Conservation (phyloP, 2,329 filamentous ascomycete genomes). For the Venturia nashicola region DNA sequence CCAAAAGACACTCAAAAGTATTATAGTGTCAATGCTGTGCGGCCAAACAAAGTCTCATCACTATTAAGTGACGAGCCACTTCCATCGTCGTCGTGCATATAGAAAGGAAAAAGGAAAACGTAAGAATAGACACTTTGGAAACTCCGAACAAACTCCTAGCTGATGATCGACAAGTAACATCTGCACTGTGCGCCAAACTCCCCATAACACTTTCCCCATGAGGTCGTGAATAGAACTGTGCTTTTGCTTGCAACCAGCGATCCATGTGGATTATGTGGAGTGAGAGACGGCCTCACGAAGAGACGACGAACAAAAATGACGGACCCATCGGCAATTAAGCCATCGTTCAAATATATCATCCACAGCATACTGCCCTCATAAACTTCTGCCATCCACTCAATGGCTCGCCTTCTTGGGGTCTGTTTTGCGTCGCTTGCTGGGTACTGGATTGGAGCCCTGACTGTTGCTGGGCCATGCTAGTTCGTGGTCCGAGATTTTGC, state of each 20-base stretch:
- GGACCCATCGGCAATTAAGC: not conserved
- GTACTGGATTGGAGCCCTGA: constrained; percentile 10
- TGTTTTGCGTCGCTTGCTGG: constrained; percentile 38
- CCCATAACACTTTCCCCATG: not conserved
- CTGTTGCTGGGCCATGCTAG: constrained; percentile 13
- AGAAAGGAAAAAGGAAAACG: constrained; percentile 1
- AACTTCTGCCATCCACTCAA: constrained; percentile 81
- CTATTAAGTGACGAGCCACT: not conserved
- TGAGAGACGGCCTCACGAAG: not conserved
- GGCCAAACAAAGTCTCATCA: not conserved
- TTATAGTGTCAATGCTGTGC: not conserved
- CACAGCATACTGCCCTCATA: constrained; percentile 86
- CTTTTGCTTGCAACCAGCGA: not conserved
- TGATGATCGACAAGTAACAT: not conserved
- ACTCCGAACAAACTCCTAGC: not conserved
- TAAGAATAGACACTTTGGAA: not conserved
- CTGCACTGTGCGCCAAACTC: not conserved
- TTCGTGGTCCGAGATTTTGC: constrained; percentile 55
- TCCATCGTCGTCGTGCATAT: not conserved
- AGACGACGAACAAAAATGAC: not conserved
- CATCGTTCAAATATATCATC: constrained; percentile 26
- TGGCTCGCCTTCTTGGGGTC: constrained; percentile 53
- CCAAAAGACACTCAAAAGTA: not conserved
- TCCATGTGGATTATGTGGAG: not conserved
- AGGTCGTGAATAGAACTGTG: not conserved